These are phyloP conservation scores for Vickermania ingenoplastis DNA, from an alignment of 208 protist genomes.

Conservation along the genomic window DNA sequence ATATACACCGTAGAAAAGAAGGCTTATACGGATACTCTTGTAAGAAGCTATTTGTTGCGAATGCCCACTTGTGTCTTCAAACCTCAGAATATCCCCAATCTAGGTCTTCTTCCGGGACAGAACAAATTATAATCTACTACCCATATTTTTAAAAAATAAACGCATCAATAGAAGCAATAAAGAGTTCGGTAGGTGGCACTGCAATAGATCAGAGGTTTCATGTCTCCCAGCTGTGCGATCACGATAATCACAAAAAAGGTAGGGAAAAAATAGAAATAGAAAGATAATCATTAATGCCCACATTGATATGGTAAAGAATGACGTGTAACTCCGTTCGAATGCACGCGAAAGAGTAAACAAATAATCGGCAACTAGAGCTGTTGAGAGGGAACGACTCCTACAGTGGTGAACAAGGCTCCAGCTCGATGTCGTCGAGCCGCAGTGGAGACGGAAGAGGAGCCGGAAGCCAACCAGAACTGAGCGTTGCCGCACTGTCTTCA, in stretches of 20 bases:
- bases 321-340: too few relatives aligned
- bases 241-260: slow-evolving; percentile 4
- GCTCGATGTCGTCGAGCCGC: slow-evolving; percentile 10
- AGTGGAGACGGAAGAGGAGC: slow-evolving; percentile 8
- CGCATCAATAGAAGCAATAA: slow-evolving; percentile 2
- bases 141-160: too few relatives aligned
- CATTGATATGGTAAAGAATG: too few relatives aligned
- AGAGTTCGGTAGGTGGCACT: neutral
- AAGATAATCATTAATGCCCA: too few relatives aligned
- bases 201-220: neutral
- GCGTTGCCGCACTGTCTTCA: neutral
- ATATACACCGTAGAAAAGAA: too few relatives aligned
- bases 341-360: slow-evolving; percentile 3
- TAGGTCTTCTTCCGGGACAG: too few relatives aligned
- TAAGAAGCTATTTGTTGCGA: too few relatives aligned
- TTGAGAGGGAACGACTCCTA: neutral
- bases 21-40: too few relatives aligned
- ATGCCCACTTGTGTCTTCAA: too few relatives aligned
- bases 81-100: too few relatives aligned
- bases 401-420: too few relatives aligned
- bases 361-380: neutral
- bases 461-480: slow-evolving; percentile 5
- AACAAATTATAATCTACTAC: too few relatives aligned
- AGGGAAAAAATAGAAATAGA: slow-evolving; percentile 1
- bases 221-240: neutral